A percentile compares a stretch with the other conserved stretches of the same genome.
Evolutionary conservation across 192 early-diverging fungal genomes (phyloP).

Genomic region (Podila minutissima): DNA sequence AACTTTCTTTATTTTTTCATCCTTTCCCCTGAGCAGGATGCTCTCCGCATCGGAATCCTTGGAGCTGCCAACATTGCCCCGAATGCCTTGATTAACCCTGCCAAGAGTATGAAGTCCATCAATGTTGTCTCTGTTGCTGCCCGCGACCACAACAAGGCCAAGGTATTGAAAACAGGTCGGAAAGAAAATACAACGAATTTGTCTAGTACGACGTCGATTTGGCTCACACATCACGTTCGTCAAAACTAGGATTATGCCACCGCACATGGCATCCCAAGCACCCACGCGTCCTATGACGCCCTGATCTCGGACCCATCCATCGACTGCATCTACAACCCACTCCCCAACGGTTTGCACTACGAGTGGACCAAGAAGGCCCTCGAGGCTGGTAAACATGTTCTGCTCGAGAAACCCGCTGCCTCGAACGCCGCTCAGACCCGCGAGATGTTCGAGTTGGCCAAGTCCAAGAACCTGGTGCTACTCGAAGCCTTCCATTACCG

Average conservation of each 20-base stretch:
- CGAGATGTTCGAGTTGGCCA: slow-evolving; percentile 35
- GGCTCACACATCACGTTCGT: not conserved
- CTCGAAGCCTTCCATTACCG: slow-evolving; percentile 57
- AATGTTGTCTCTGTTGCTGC: slow-evolving; percentile 61
- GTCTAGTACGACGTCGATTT: not conserved
- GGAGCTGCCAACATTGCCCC: slow-evolving; percentile 64
- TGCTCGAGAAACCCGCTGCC: slow-evolving; percentile 57
- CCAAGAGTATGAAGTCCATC: slow-evolving; percentile 34
- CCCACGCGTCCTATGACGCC: slow-evolving; percentile 56
- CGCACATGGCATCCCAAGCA: slow-evolving; percentile 58
- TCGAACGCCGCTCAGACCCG: slow-evolving; percentile 48
- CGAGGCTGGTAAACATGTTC: slow-evolving; percentile 65
- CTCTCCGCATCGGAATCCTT: slow-evolving; percentile 61
- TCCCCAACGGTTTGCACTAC: slow-evolving; percentile 62
- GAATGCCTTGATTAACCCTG: slow-evolving; percentile 48
- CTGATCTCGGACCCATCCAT: slow-evolving; percentile 55
- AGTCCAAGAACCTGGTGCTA: slow-evolving; percentile 45
- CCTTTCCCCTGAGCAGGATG: slow-evolving; percentile 18
- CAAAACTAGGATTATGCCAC: slow-evolving; percentile 52
- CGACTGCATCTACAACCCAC: slow-evolving; percentile 68
- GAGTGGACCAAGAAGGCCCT: slow-evolving; percentile 59
- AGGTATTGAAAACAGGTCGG: not conserved
- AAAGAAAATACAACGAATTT: not conserved
- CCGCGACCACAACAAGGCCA: slow-evolving; percentile 45
- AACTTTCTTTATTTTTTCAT: no score